Evolutionary conservation across 345 rosid genomes (phyloP), one percentile per base, ranked within the genome.

Genomic region (Populus davidiana): DNA sequence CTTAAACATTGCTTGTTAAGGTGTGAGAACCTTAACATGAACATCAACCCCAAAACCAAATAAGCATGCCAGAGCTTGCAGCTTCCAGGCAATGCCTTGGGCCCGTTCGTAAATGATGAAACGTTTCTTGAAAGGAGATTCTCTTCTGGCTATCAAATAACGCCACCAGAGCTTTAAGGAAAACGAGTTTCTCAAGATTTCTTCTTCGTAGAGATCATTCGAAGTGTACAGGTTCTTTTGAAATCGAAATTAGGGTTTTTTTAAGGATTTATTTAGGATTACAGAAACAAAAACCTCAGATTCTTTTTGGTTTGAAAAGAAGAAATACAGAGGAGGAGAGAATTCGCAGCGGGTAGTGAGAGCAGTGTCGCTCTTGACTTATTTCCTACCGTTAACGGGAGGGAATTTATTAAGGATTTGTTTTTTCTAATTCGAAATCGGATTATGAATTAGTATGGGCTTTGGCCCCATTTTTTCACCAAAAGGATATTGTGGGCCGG

Each of bases 131-230:
- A 91, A 89, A 0, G 97, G 94, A 31, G 93, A 80, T 0, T 89
- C 96, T 6, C 94, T 82, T 64, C 90, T 86, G 0, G 98, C 96
- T 5, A 90, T 84, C 35, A 96, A 62, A 77, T 93, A 96, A 6
- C 99, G 90, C 99, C 99, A 96, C 99, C 99, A 93, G 0, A 93
- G 91, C 83, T 92, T 93, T 10, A 93, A 82, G 79, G 92, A 91
- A 52, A 92, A 95, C 0, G 96, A 96, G 70, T 95, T 95, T 4
- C 99, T 87, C 27, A 96, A 61, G 4, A 96, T 82, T 88, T 96
- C 99, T 49, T 96, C 99, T 73, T 96, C 98, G 59, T 89, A 96
- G 12, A 87, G 75, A 29, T 92, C 97, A 36, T 90, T 85, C 10
- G 97, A 93, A 0, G 99, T 97, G 82, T 92, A 96, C 0, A 96